These are phyloP conservation scores for Tricholomella constricta DNA, from an alignment of 768 basidiomycete species.

Conservation along the genomic window DNA sequence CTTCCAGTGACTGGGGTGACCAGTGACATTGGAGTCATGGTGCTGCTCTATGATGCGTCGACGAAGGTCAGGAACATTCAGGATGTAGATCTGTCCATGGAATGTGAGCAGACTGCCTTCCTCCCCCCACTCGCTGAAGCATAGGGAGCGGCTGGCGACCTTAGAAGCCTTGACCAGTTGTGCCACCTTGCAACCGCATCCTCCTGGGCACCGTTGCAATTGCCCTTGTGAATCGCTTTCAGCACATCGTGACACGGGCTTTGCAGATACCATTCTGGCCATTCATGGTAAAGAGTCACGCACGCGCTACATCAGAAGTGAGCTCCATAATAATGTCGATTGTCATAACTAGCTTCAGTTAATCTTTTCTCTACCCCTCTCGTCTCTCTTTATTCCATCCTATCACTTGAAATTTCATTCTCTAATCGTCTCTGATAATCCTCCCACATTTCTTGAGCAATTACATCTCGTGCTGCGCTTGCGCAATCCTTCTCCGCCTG, in stretches of 20 bases:
- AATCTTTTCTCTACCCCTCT: background rate
- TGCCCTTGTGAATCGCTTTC: too few relatives aligned
- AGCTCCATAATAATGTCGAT: slow-evolving; percentile 6
- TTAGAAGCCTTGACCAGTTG: too few relatives aligned
- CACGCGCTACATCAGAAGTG: slow-evolving; percentile 13
- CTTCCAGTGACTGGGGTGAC: too few relatives aligned
- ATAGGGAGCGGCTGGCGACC: too few relatives aligned
- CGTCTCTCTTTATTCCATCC: background rate
- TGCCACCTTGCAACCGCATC: too few relatives aligned
- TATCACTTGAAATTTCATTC: background rate
- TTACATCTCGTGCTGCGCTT: slow-evolving; percentile 17
- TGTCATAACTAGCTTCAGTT: background rate
- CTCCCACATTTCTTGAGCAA: slow-evolving; percentile 28
- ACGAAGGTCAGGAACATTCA: too few relatives aligned
- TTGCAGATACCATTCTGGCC: slow-evolving; percentile 17
- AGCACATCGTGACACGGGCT: slow-evolving; percentile 13
- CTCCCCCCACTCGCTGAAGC: too few relatives aligned
- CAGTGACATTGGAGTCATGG: too few relatives aligned
- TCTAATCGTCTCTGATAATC: slow-evolving; percentile 5
- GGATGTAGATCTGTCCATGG: too few relatives aligned
- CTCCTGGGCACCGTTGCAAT: too few relatives aligned
- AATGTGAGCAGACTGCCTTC: too few relatives aligned
- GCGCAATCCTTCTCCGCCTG: slow-evolving; percentile 21
- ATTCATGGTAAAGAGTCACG: slow-evolving; percentile 12
- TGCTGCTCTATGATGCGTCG: too few relatives aligned